Conservation (phyloP, 495 filamentous ascomycete species). For the Astrocystis sublimbata region DNA sequence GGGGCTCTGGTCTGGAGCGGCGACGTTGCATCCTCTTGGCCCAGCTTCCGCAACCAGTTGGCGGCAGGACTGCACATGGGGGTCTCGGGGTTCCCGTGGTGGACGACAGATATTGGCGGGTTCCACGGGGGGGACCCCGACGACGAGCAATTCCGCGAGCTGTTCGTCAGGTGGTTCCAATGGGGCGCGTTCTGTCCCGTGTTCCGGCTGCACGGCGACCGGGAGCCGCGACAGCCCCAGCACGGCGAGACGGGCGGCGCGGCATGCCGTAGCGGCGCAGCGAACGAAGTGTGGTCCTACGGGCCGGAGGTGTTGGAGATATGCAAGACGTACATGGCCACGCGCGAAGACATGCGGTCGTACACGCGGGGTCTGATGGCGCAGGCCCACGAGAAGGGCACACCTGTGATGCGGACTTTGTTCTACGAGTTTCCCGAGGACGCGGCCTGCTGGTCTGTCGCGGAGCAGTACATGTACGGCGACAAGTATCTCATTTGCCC, state of each 20-base stretch:
- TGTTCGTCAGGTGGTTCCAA: constrained; percentile 63
- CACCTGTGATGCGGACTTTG: constrained; percentile 56
- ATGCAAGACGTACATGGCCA: constrained; percentile 54
- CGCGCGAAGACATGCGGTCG: constrained; percentile 54
- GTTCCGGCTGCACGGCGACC: constrained; percentile 60
- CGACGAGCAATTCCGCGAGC: constrained; percentile 55
- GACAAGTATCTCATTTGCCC: constrained; percentile 55
- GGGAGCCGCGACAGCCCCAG: constrained; percentile 51
- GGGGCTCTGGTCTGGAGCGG: constrained; percentile 62
- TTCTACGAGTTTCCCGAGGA: constrained; percentile 61
- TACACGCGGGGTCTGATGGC: constrained; percentile 55
- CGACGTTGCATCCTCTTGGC: constrained; percentile 59
- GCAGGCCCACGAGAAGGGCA: constrained; percentile 55
- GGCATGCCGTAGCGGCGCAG: constrained; percentile 40
- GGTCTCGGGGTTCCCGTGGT: constrained; percentile 58
- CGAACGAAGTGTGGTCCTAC: constrained; percentile 63
- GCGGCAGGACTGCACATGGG: constrained; percentile 61
- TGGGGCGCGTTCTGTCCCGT: constrained; percentile 63
- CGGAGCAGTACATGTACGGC: constrained; percentile 59
- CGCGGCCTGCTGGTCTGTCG: constrained; percentile 48
- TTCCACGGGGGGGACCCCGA: constrained; percentile 59
- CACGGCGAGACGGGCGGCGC: constrained; percentile 38
- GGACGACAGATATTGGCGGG: constrained; percentile 62
- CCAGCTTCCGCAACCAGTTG: constrained; percentile 55
- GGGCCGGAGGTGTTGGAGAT: constrained; percentile 57